Percentiles rank a stretch among this genome's conserved stretches.
Evolutionary conservation across 108 stramenopile genomes (phyloP).

Genomic region (Pseudonitzschia delicatissima): DNA sequence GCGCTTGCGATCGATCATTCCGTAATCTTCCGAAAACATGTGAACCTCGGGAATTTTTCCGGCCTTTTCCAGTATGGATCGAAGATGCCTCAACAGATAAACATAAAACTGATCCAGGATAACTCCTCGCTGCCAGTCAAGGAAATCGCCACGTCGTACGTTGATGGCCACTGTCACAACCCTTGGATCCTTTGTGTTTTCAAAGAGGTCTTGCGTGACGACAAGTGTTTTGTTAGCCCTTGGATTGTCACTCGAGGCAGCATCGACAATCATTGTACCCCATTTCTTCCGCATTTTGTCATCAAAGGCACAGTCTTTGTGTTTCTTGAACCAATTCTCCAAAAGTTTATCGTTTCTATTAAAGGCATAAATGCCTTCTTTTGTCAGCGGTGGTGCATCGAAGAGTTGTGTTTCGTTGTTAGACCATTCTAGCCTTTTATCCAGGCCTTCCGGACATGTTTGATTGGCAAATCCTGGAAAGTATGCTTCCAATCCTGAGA

Average conservation of each 20-base stretch:
- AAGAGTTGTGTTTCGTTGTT: no score
- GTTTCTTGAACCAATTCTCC: not conserved
- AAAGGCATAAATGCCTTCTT: not conserved
- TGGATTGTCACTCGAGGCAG: not conserved
- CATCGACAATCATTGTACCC: not conserved
- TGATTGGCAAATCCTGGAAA: not conserved
- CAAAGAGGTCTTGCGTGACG: not conserved
- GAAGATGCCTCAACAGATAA: not conserved
- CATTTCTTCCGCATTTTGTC: not conserved
- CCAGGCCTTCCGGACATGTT: not conserved
- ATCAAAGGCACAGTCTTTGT: not conserved
- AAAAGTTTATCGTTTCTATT: not conserved
- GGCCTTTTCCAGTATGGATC: not conserved
- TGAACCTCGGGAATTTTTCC: not conserved
- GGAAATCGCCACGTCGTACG: not conserved
- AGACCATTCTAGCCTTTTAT: no score
- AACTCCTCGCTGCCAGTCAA: not conserved
- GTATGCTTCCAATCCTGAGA: not conserved
- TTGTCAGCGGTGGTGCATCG: not conserved
- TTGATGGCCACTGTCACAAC: not conserved
- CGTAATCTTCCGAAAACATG: not conserved
- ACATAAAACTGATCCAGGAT: not conserved
- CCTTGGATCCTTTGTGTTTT: not conserved
- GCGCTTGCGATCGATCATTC: not conserved
- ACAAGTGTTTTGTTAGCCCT: not conserved